Base-by-base conservation (phyloP, 371 early-diverging fungal genomes). In the Paraphysoderma sedebokerense region DNA sequence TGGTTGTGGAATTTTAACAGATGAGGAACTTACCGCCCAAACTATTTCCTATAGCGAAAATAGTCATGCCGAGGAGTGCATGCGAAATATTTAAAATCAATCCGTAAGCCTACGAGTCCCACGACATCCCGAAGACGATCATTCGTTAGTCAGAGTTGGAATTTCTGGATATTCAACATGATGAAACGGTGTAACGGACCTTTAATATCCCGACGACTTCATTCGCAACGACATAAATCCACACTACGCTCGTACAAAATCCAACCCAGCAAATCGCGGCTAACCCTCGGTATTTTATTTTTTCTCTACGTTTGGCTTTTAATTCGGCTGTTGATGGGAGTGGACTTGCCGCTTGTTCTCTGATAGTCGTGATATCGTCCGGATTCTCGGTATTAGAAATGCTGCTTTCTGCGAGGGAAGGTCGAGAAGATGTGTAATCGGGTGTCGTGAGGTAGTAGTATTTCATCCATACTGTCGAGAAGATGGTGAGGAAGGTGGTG, bases 201-300 rank as follows among this genome's bases (percentile, higher is more conserved):
- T 77, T 83, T 19, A 87, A 59, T 0, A 87, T 69, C 22, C 82
- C 77, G 1, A 87, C 86, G 9, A 87, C 81, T 42, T 87, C 87
- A 46, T 79, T 82, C 4, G 85, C 84, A n/a, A 82, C 66, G 17
- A 84, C 50, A 56, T 71, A 83, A 6, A 87, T 81, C 87, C 87
- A 87, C 0, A 68, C 60, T 20, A 87, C 65, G 2, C 81, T 79
- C 8, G 76, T 57, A 7, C 63, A 55, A 53, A 87, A 84, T 2
- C 87, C 87, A 11, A 79, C 55, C 57, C 76, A 70, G 19, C 74
- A 69, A 38, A 79, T 65, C 48, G 72, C 56, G n/a, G n/a, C n/a
- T n/a, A n/a, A n/a, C n/a, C n/a, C n/a, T n/a, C n/a, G n/a, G n/a
- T n/a, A n/a, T n/a, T n/a, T n/a, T n/a, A n/a, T n/a, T n/a, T n/a